phyloP scores from a whole-genome alignment of 371 early-diverging fungal species.

The Saksenaea vasiformis region DNA sequence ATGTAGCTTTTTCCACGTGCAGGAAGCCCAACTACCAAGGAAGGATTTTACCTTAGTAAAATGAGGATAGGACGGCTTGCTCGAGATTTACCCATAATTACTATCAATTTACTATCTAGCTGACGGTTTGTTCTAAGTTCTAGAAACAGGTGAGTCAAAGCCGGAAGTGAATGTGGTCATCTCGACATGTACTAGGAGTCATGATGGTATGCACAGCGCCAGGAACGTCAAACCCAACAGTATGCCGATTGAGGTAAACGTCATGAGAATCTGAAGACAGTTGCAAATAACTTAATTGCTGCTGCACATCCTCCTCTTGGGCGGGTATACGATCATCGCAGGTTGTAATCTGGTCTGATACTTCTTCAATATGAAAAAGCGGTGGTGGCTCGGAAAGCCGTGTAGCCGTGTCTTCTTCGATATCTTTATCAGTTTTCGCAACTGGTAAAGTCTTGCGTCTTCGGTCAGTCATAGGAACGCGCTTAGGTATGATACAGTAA shows the following conservation, averaged over 20 bases:
- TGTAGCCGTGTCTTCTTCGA: background rate
- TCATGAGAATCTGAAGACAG: background rate
- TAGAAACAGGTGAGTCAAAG: constrained; percentile 6
- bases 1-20: constrained; percentile 90
- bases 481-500: background rate
- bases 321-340: background rate
- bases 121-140: constrained; percentile 34
- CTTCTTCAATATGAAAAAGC: background rate
- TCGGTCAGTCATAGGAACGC: background rate
- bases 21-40: constrained; percentile 74
- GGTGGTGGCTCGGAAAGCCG: background rate
- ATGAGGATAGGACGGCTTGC: background rate
- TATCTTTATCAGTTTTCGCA: background rate
- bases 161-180: background rate
- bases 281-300: background rate
- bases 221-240: constrained; percentile 29
- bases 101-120: constrained; percentile 55
- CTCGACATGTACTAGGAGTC: constrained; percentile 19
- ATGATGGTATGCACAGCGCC: constrained; percentile 26
- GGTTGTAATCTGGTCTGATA: background rate
- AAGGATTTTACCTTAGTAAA: background rate
- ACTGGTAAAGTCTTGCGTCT: background rate
- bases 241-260: constrained; percentile 7
- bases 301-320: background rate
- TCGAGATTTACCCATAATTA: constrained; percentile 62